Evolutionary conservation across 2,329 filamentous ascomycete species (phyloP), one percentile per base, ranked within the genome.

Genomic region (Penicillium sp.): DNA sequence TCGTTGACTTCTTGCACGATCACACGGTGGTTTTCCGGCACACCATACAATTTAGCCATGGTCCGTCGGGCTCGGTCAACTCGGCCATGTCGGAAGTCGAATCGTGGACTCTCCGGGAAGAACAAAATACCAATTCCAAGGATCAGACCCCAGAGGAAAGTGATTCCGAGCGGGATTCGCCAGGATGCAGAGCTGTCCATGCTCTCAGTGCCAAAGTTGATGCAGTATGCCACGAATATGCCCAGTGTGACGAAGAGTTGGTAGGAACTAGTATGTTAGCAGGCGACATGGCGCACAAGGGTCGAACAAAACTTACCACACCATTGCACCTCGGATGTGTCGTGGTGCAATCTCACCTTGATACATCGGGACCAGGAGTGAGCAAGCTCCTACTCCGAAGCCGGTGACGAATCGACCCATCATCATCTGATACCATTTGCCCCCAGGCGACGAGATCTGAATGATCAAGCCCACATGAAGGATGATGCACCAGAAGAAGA

Each of bases 61-160:
- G 81, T 83, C 10, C 62, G 67, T 39, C 78, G 76, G 3, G 83
- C 83, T 21, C 67, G 68, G 10, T 83, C 80, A 31, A 77, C 71
- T 3, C 77, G 77, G 34, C 81, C 81, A 48, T 78, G 66, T n/a
- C 83, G 79, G 68, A 81, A 85, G 44, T 82, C 81, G 71, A 78
- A 85, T 13, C 83, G 79, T 3, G 83, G 83, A 3, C 76, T 79
- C 57, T 85, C 83, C 2, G 78, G 79, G 57, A 85, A 78, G 63
- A 83, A 75, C 11, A 79, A 63, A 54, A 86, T 84, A 8, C 82
- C 81, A 27, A 74, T 61, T 14, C 78, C 78, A 61, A 86, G 81
- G 38, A 83, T 71, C 5, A 77, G 67, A 2, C 82, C 79, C 73
- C 80, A 85, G 52, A 84, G 72, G 64, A 83, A 84, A 13, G 80